A percentile compares a stretch with the other conserved stretches of the same genome.
Conservation (phyloP, 257 asterid species). For the Echites panduratus region DNA sequence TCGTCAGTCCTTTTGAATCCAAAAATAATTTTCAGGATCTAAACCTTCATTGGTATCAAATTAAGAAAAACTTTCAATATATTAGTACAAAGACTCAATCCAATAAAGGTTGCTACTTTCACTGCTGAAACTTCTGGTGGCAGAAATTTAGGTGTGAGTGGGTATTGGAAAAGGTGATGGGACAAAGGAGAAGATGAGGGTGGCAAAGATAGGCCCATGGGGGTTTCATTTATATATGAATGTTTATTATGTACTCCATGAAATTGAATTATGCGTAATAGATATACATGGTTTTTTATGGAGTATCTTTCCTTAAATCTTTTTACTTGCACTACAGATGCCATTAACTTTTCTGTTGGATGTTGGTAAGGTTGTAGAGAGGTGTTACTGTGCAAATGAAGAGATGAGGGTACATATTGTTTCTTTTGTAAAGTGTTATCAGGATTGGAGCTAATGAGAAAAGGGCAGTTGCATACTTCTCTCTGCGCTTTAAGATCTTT, state of each 20-base stretch:
- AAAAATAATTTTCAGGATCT: not conserved
- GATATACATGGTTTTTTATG: not conserved
- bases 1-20: not conserved
- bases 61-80: not conserved
- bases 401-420: not conserved
- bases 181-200: not conserved
- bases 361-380: not conserved
- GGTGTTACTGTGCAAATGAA: not conserved
- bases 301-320: not conserved
- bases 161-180: not conserved
- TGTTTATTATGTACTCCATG: no score
- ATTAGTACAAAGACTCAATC: not conserved
- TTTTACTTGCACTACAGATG: not conserved
- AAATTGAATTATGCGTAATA: no score
- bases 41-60: not conserved
- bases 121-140: not conserved
- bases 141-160: not conserved
- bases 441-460: not conserved
- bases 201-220: not conserved
- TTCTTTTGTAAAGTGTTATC: not conserved
- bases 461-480: not conserved
- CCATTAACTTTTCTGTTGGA: no score
- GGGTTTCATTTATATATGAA: no score
- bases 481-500: not conserved
- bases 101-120: not conserved